These are phyloP conservation scores for Datura wrightii DNA, from an alignment of 257 asterid species.

Conservation along the genomic window DNA sequence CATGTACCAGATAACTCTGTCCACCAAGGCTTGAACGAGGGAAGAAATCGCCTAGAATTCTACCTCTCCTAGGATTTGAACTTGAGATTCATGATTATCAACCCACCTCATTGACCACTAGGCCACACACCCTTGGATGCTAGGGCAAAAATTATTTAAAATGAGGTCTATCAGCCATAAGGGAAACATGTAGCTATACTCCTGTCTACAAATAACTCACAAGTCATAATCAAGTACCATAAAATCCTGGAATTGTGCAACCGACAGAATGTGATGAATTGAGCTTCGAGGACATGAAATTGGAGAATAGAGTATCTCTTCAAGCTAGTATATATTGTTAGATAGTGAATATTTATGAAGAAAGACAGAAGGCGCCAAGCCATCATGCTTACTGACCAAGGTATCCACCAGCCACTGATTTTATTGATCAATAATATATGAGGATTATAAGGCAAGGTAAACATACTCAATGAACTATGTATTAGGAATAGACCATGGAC, in stretches of 20 bases:
- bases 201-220: neutral
- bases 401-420: neutral
- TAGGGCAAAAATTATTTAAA: neutral
- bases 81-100: neutral
- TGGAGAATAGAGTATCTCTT: neutral
- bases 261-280: neutral
- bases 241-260: neutral
- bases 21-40: too few relatives aligned
- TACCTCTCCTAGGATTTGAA: too few relatives aligned
- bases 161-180: neutral
- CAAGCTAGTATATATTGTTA: neutral
- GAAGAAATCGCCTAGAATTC: too few relatives aligned
- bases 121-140: neutral
- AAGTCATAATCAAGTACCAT: neutral
- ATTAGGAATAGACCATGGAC: neutral
- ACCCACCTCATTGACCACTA: neutral
- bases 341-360: neutral
- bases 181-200: neutral
- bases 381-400: neutral
- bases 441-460: conserved; percentile 12
- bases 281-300: neutral
- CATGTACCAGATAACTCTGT: too few relatives aligned
- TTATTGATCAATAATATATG: neutral
- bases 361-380: neutral
- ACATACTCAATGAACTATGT: neutral